Conservation (phyloP, 768 basidiomycete genomes). For the Butyriboletus loyo region DNA sequence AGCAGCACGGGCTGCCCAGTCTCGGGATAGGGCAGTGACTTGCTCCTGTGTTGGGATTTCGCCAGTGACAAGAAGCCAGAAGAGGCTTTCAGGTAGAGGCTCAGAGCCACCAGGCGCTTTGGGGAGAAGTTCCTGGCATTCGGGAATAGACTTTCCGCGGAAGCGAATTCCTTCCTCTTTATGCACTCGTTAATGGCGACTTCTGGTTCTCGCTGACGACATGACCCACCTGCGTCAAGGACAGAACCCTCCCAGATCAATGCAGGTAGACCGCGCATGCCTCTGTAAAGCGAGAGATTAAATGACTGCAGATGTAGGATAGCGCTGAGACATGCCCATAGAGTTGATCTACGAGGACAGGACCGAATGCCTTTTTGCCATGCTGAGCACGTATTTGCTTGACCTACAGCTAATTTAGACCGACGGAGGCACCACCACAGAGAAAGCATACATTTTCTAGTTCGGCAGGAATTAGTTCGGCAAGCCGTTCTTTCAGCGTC, state of each 20-base stretch:
- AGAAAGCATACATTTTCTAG: constrained; percentile 37
- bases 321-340: constrained; percentile 59
- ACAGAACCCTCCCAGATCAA: constrained; percentile 99
- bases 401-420: constrained; percentile 45
- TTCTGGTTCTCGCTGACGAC: background rate
- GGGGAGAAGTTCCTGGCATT: constrained; percentile 82
- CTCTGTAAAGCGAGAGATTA: constrained; percentile 40
- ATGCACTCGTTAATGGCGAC: background rate
- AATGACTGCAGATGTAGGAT: constrained; percentile 2
- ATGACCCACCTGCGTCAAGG: constrained; percentile 75
- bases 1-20: constrained; percentile 91
- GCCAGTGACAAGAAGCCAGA: constrained; percentile 94
- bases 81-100: constrained; percentile 90
- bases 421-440: background rate
- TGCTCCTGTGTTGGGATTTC: constrained; percentile 92
- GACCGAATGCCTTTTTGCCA: constrained; percentile 92
- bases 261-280: constrained; percentile 87
- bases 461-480: constrained; percentile 90
- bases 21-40: constrained; percentile 78
- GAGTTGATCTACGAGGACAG: constrained; percentile 86
- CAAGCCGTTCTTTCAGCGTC: constrained; percentile 88
- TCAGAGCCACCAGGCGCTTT: constrained; percentile 86
- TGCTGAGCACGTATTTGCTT: constrained; percentile 81
- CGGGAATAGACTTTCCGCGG: constrained; percentile 93
- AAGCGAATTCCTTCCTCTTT: constrained; percentile 96